These are phyloP conservation scores for Syncephalastrum monosporum DNA, from an alignment of 371 early-diverging fungal genomes.

Conservation along the genomic window DNA sequence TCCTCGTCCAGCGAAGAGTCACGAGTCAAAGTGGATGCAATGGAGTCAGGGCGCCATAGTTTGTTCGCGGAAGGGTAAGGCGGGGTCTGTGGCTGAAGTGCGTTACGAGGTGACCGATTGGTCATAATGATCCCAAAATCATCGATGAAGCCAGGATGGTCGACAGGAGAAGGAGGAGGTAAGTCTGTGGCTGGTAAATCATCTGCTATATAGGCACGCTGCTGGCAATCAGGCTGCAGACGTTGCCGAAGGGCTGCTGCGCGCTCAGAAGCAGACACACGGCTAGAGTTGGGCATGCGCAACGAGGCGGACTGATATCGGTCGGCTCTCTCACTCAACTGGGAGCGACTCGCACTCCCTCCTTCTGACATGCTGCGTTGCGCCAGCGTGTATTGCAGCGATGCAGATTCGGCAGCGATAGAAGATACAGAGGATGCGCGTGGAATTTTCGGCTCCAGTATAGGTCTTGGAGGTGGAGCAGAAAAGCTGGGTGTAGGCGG, in stretches of 20 bases:
- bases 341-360: neutral
- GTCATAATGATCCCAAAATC: constrained; percentile 28
- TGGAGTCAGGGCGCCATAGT: too few relatives aligned
- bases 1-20: too few relatives aligned
- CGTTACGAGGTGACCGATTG: neutral
- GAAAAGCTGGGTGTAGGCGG: neutral
- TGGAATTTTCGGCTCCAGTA: too few relatives aligned
- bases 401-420: too few relatives aligned
- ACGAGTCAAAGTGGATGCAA: too few relatives aligned
- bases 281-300: neutral
- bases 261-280: neutral
- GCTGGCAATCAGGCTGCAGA: neutral
- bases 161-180: constrained; percentile 2
- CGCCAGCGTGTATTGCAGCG: too few relatives aligned
- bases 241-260: constrained; percentile 3
- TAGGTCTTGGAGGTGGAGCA: constrained; percentile 1
- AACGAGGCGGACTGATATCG: neutral
- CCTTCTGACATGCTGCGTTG: neutral
- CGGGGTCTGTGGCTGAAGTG: too few relatives aligned
- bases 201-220: neutral
- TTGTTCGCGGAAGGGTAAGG: too few relatives aligned
- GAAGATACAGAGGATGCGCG: too few relatives aligned
- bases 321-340: neutral
- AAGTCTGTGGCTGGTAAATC: neutral
- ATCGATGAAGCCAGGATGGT: constrained; percentile 34